phyloP scores from a whole-genome alignment of 176 grass and related monocot species.

The Musa troglodytarum region DNA sequence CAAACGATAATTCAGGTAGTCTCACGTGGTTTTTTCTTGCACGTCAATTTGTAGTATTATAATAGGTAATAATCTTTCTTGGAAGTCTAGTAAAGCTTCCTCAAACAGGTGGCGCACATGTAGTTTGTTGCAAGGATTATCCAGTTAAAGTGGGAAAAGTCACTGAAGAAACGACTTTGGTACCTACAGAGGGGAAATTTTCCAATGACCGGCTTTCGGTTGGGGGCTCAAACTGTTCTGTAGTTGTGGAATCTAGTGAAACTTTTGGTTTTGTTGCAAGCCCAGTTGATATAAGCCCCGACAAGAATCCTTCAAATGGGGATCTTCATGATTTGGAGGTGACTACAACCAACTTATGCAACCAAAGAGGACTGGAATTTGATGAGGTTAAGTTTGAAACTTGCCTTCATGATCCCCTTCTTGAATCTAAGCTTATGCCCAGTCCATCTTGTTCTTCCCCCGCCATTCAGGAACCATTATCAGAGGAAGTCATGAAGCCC shows the following conservation, averaged over 20 bases:
- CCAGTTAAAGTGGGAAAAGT: not conserved
- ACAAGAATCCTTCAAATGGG: conserved; percentile 14
- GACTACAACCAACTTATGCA: not conserved
- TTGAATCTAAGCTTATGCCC: conserved; percentile 25
- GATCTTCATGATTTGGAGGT: conserved; percentile 18
- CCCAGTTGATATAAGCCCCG: conserved; percentile 18
- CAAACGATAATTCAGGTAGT: conserved; percentile 27
- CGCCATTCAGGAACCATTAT: conserved; percentile 34
- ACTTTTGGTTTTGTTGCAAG: conserved; percentile 26
- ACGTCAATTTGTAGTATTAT: not conserved
- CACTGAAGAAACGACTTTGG: not conserved
- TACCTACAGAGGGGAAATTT: not conserved
- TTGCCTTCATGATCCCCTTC: conserved; percentile 25
- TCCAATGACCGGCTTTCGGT: not conserved
- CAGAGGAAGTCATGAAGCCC: conserved; percentile 14
- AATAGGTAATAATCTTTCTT: not conserved
- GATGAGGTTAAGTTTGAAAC: conserved; percentile 15
- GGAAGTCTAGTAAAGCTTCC: not conserved
- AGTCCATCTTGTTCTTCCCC: conserved; percentile 25
- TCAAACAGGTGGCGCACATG: not conserved
- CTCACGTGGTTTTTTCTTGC: not conserved
- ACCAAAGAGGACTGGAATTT: conserved; percentile 6
- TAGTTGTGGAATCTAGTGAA: conserved; percentile 22
- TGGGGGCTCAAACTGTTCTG: conserved; percentile 1
- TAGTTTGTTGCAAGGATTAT: not conserved